Conservation (phyloP, 2,329 filamentous ascomycete species). For the Xylaria digitata region DNA sequence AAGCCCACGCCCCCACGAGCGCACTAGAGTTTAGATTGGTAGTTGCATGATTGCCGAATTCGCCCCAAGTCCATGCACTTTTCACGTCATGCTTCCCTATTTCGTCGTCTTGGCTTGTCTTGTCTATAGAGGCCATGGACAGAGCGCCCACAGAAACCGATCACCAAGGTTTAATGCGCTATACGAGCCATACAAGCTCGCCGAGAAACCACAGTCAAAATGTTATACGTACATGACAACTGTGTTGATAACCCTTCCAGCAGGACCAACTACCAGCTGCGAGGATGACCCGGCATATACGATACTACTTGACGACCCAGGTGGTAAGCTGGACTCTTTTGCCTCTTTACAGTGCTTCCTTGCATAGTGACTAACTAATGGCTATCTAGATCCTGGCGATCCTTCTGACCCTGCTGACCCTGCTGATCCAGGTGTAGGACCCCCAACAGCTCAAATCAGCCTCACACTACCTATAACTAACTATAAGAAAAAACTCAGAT, state of each 20-base stretch:
- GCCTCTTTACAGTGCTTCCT: not conserved
- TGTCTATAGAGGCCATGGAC: slow-evolving; percentile 20
- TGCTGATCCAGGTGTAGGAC: not conserved
- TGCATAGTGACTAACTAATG: not conserved
- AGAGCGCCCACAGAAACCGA: not conserved
- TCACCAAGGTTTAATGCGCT: slow-evolving; percentile 13
- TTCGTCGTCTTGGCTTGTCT: slow-evolving; percentile 28
- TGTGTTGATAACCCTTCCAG: slow-evolving; percentile 32
- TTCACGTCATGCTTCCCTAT: slow-evolving; percentile 26
- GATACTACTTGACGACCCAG: not conserved
- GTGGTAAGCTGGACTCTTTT: slow-evolving; percentile 3
- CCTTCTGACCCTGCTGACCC: not conserved
- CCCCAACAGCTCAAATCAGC: not conserved
- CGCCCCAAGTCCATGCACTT: not conserved
- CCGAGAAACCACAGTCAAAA: slow-evolving; percentile 23
- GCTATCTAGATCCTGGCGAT: not conserved
- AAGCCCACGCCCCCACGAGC: not conserved
- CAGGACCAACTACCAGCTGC: not conserved
- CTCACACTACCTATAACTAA: not conserved
- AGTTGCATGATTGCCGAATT: not conserved
- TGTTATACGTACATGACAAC: slow-evolving; percentile 42
- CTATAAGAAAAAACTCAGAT: not conserved
- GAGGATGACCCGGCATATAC: slow-evolving; percentile 11
- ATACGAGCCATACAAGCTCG: slow-evolving; percentile 5
- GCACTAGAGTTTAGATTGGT: not conserved